Base-by-base conservation (phyloP, 2,329 filamentous ascomycete species). In the Camptophora hylomeconis region DNA sequence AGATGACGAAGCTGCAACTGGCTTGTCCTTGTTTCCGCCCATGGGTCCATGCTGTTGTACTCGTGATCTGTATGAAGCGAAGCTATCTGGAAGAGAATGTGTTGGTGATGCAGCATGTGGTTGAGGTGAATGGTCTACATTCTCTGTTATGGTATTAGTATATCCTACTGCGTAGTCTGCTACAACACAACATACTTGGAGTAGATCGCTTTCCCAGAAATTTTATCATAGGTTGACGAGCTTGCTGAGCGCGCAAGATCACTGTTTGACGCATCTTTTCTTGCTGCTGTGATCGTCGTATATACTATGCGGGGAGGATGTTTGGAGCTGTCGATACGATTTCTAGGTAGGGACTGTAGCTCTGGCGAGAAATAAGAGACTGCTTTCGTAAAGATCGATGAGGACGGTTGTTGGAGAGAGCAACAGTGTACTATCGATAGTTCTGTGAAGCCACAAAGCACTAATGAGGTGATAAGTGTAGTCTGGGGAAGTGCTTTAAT, bases 21-120 rank as follows among this genome's bases (percentile, higher is more conserved):
- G 22, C 7, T 19, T 28, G 19, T 50, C 51, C 28, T 50, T 48
- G 29, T 46, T 41, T 31, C 38, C 43, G 32, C 46, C 47, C 28
- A 75, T 59, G n/a, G 72, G 72, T 31, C 72, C 72, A 52, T 76
- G 72, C 49, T 75, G 70, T 49, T 72, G 67, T 26, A 70, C 72
- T 56, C 72, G 69, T 44, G 67, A 56, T 39, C 72, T 63, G 59
- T 77, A 75, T 42, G 59, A 53, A 33, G 68, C 68, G 52, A 75
- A 75, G 12, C 69, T 72, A 44, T 72, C 64, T 14, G 71, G 71
- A 8, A 75, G 66, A 35, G 55, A 48, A 32, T 61, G 49, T 20
- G 60, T 57, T 37, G 67, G 70, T 33, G 67, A 69, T 35, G 65
- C 69, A 27, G 69, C 71, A 54, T 71, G 72, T 56, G 33, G 69